Evolutionary conservation across 2,329 filamentous ascomycete species (phyloP), one percentile per base, ranked within the genome.

Genomic region (Cordyceps cateniannulata): DNA sequence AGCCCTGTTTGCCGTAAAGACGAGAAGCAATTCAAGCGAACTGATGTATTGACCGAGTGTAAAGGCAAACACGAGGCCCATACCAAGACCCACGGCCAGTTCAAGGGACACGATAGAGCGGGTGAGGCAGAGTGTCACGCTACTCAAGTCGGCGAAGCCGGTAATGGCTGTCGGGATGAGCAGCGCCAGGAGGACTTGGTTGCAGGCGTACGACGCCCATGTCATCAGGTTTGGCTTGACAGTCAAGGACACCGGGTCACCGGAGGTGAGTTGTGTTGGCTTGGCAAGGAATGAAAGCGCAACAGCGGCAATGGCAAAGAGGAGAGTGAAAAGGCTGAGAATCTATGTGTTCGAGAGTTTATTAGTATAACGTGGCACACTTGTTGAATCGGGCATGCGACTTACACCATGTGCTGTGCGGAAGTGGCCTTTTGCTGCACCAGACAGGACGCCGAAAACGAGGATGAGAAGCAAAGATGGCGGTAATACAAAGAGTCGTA

Each of bases 381-480:
- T n/a, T 29, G 5, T 14, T 3, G 24, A 32, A 14, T 1, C 3
- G 10, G 6, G 20, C 6, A 50, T 57, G 62, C 10, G 29, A 65
- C 70, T 63, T 66, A 73, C 69, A 0, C 66, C 69, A 25, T 74
- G 71, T 3, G 66, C 62, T 4, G 68, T 69, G 9, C 65, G 63
- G 62, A 73, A 71, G 42, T 73, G 68, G 1, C 52, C 59, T 0
- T 67, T 59, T 9, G 64, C 64, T 0, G 70, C 65, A 3, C 62
- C 61, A 1, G 66, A 55, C 8, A 73, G 48, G 16, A 65, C 25
- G 18, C 71, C 71, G 25, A 72, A 70, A 9, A 72, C 47, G 24
- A 71, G 51, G 6, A 70, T 54, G 5, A 69, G 10, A 22, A 71
- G 14, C 2, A 69, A 29, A 0, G 65, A 65, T 1, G 72, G 71